Evolutionary conservation across 208 protist species (phyloP), one percentile per base, ranked within the genome.

Genomic region (Wallacemonas sp.): DNA sequence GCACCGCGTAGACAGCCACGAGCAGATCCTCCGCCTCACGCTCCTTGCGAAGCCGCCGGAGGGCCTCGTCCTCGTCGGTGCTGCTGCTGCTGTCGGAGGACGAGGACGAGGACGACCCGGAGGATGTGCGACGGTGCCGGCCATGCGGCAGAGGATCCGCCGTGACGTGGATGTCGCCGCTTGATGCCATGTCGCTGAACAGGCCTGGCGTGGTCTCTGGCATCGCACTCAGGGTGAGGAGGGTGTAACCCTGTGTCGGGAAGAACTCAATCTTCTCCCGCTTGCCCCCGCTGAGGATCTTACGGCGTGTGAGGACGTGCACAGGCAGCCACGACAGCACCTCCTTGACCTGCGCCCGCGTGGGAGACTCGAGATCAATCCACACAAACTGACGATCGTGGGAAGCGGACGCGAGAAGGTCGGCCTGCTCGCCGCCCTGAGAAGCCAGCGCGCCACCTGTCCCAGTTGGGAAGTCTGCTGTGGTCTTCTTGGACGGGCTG

Each of bases 231-330:
- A 85, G 47, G n/a, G 66, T 67, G 19, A 85, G 39, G 21, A 77
- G 64, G 9, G 68, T 65, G 70, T 86, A 89, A 30, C 79, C 73
- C 48, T 86, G 71, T 0, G 79, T 48, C 0, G 79, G 83, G 56
- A 80, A 89, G 77, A 82, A 89, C 63, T 86, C 80, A 46, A 39
- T 24, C 54, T 69, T 44, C 27, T 36, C 41, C n/a, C 19, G 46
- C n/a, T 55, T 44, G 24, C 38, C 14, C 32, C 52, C 55, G 9
- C 24, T 19, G 3, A 77, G 30, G 12, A 83, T 61, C 24, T 66
- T 67, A n/a, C 61, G 65, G 0, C 54, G 47, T 27, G 81, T 83
- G 23, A 76, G 63, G 2, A 71, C 48, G 65, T 87, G 81, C 24
- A 87, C 54, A 1, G 81, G 81, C 27, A 87, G 73, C 58, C 63